Evolutionary conservation across 2,329 filamentous ascomycete species (phyloP), one percentile per base, ranked within the genome.

Genomic region (Calonectria leucothoes): DNA sequence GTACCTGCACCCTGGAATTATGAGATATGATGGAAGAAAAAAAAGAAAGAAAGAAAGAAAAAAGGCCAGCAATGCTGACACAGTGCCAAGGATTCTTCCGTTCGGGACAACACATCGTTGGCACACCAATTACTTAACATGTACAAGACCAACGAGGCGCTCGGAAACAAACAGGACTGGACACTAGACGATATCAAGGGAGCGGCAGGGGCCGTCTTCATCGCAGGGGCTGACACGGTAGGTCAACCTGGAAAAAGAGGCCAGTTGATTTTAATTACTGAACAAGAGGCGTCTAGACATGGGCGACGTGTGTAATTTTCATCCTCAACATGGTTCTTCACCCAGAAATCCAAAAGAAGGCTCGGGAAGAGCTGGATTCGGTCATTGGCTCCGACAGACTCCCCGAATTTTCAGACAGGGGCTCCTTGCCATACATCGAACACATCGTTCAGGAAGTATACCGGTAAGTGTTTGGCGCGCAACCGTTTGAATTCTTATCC

Each of bases 151-250:
- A 80, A 76, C 17, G 69, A 79, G 31, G 45, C 39, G 10, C 57
- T 65, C 7, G 74, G 70, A 1, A 55, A 65, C 11, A 66, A 73
- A 14, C 73, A 79, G 67, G 72, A 76, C n/a, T 81, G 80, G 80
- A 73, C 84, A 0, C 79, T 86, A 20, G 83, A 84, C 17, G 87
- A 89, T 74, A 87, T 89, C 77, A 88, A 88, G 78, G 88, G 88
- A 33, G 87, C 88, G 4, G 84, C 87, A 2, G 88, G 86, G 0
- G 86, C 88, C 8, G 84, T 89, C 51, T 88, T 86, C 74, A 87
- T 88, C 71, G 87, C 88, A 20, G 88, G 88, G n/a, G 83, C 84
- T 33, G 84, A 89, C 74, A 87, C 86, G 29, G 81, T 82, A 67
- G 73, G 81, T 75, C 23, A 39, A 63, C 15, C n/a, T 29, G 33